phyloP scores from a whole-genome alignment of 1,139 yeast species.

The Diutina neorugosa region DNA sequence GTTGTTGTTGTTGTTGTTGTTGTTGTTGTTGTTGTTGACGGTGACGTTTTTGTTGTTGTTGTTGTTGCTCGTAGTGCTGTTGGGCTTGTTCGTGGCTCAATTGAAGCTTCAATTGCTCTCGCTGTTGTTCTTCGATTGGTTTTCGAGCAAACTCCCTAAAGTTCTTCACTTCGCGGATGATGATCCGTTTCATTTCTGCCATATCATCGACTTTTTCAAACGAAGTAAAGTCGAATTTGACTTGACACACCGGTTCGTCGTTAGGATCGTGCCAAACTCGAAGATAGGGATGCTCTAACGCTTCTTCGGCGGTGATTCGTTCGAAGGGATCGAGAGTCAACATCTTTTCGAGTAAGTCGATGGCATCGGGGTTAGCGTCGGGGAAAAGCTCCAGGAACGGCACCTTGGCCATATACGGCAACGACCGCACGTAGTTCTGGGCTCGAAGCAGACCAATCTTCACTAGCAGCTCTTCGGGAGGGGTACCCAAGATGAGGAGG shows the following conservation, averaged over 20 bases:
- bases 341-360: constrained; percentile 64
- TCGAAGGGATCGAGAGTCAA: constrained; percentile 56
- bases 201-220: constrained; percentile 83
- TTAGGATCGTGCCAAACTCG: constrained; percentile 93
- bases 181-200: constrained; percentile 63
- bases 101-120: constrained; percentile 28
- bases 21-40: constrained; percentile 10
- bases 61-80: constrained; percentile 12
- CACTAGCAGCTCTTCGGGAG: constrained; percentile 68
- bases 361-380: constrained; percentile 73
- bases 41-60: constrained; percentile 10
- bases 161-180: constrained; percentile 66
- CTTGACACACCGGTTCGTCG: constrained; percentile 82
- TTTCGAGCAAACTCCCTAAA: constrained; percentile 75
- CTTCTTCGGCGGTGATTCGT: constrained; percentile 51
- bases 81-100: constrained; percentile 21
- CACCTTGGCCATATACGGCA: constrained; percentile 74
- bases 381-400: constrained; percentile 72
- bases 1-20: constrained; percentile 10
- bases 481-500: constrained; percentile 78
- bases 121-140: constrained; percentile 60
- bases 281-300: constrained; percentile 56
- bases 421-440: constrained; percentile 79
- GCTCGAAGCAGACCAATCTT: constrained; percentile 86
- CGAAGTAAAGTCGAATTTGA: constrained; percentile 70